Evolutionary conservation across 257 asterid species (phyloP).

Genomic region (Ajuga chamaepitys): DNA sequence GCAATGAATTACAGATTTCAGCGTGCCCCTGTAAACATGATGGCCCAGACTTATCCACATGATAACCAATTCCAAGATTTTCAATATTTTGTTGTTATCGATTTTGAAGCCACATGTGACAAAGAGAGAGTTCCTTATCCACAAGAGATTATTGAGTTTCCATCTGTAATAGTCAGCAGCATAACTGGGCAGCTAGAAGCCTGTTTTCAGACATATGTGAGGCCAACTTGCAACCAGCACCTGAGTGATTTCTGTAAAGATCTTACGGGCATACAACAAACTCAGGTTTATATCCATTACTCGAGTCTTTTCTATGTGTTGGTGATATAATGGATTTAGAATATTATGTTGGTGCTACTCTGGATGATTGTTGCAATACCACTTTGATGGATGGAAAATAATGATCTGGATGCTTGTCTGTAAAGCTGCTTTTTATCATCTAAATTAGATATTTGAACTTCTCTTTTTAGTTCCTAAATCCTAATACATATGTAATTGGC

Average conservation of each 20-base stretch:
- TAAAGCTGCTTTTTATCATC: not conserved
- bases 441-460: not conserved
- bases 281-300: constrained; percentile 40
- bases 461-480: not conserved
- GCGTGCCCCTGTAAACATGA: constrained; percentile 39
- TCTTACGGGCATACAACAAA: constrained; percentile 80
- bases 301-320: not conserved
- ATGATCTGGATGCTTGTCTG: not conserved
- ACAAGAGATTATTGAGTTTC: constrained; percentile 92
- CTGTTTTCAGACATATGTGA: constrained; percentile 72
- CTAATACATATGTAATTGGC: not conserved
- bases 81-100: constrained; percentile 72
- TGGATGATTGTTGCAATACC: not conserved
- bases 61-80: constrained; percentile 61
- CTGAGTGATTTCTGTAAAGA: constrained; percentile 82
- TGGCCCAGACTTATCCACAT: constrained; percentile 39
- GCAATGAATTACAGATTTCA: constrained; percentile 48
- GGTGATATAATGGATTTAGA: not conserved
- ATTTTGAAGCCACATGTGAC: constrained; percentile 93
- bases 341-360: not conserved
- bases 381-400: not conserved
- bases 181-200: constrained; percentile 67
- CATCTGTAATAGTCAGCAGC: constrained; percentile 78
- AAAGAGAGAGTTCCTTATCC: constrained; percentile 66
- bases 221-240: constrained; percentile 71